Base-by-base conservation (phyloP, 345 rosid species). In the Citrus trifoliata region DNA sequence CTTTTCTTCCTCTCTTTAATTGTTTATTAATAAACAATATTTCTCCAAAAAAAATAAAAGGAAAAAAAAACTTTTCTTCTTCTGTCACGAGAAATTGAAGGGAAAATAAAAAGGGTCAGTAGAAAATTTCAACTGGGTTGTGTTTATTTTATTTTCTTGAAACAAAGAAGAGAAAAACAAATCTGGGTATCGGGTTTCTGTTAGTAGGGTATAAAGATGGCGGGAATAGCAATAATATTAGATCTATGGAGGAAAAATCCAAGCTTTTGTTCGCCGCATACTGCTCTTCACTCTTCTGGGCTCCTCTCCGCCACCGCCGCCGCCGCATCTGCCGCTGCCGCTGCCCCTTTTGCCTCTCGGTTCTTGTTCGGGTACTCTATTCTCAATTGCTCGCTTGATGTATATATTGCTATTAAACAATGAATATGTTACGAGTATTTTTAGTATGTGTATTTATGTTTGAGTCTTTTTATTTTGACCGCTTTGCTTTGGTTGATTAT, bases 241-340 rank as follows among this genome's bases (percentile, higher is more conserved):
- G 99, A 96, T 90, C 92, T 94, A 63, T 79, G 89, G 67, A 82
- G 87, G 92, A 94, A 88, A 85, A 89, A 90, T 79, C 91, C 89
- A 37, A 76, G 73, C 84, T 83, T 82, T 76, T 72, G 46, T 74
- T 71, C 92, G 70, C 59, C 92, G 78, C 90, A 88, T 28, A 67
- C 81, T 13, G 51, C 51, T 60, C 63, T 87, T n/a, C 90, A 90
- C 88, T 85, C 91, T 35, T 77, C 89, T 59, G 88, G 89, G 4
- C 80, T 87, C 28, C 87, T 90, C 82, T 88, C 93, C 19, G 89
- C 93, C 74, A 77, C 97, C 67, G 65, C 85, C 60, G 85, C 93
- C 48, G 87, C 86, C 16, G 85, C 93, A 28, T 76, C 94, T 58
- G 86, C 90, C 14, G 88, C 91, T 24, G 91, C 90, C 28, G 76